Base-by-base conservation (phyloP, 2,329 filamentous ascomycete genomes). In the Claviceps monticola region DNA sequence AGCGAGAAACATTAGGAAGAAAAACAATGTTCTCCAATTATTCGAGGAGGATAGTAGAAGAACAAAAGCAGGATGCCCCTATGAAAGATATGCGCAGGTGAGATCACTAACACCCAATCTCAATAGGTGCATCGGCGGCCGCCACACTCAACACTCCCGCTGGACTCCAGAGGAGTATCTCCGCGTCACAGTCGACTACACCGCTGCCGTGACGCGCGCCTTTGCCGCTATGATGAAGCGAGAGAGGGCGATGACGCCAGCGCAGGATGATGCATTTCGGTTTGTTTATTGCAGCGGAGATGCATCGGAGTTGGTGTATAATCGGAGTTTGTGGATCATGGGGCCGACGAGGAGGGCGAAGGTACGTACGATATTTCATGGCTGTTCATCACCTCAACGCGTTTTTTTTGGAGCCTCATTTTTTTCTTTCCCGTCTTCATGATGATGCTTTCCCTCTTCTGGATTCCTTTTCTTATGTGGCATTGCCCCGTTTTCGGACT, bases 291-390 rank as follows among this genome's bases (percentile, higher is more conserved):
- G 49, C 49, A 51, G 49, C 19, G 49, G 49, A 5, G 43, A 51
- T 34, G 13, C 43, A 16, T 46, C 49, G 2, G 49, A 51, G 34
- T 5, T 51, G 43, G 49, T 51, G 42, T 51, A 51, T 7, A 51
- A 51, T 34, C 49, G 49, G 16, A 46, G 49, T 17, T 14, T 51
- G 49, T 51, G 49, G 42, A 51, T 51, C 43, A 51, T 51, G 42
- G 49, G 49, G 29, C 49, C 49, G 16, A 51, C 49, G 17, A 51
- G 49, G 41, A 14, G 49, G 43, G 49, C 49, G 8, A 51, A 51
- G 49, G 49, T 50, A 38, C 14, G 23, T 11, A 17, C 26, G 14
- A 29, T 11, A 9, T 9, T 29, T 11, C 8, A 9, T 29, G 26
- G 26, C 26, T 29, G 26, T 29, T 29, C 26, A 29, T 29, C 26